A percentile compares a stretch with the other conserved stretches of the same genome.
Conservation (phyloP, 2,329 filamentous ascomycete genomes). For the Raffaelea ambrosiae region DNA sequence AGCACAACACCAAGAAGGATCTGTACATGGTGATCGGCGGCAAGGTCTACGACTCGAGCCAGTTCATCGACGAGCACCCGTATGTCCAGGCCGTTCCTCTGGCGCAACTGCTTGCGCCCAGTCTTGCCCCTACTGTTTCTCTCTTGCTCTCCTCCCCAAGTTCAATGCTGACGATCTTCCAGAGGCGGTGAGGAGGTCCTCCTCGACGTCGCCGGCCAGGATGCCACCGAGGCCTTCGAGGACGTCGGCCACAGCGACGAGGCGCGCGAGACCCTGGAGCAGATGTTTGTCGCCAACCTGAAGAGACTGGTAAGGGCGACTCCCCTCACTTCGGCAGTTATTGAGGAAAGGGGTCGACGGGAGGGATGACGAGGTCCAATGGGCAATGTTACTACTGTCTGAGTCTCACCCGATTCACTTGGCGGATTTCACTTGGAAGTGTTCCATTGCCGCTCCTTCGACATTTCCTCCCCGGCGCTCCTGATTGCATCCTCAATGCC, state of each 20-base stretch:
- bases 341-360: too few relatives aligned
- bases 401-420: too few relatives aligned
- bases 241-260: constrained; percentile 99
- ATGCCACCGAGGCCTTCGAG: constrained; percentile 96
- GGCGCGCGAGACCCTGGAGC: constrained; percentile 84
- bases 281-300: constrained; percentile 64
- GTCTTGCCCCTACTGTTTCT: too few relatives aligned
- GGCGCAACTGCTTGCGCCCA: too few relatives aligned
- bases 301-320: constrained; percentile 63
- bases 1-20: constrained; percentile 91
- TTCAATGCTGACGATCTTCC: constrained; percentile 19
- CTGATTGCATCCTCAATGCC: too few relatives aligned
- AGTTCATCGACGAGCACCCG: constrained; percentile 97
- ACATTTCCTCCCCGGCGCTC: too few relatives aligned
- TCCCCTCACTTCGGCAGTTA: too few relatives aligned
- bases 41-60: constrained; percentile 85
- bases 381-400: too few relatives aligned
- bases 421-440: too few relatives aligned
- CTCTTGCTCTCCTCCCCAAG: constrained; percentile 1
- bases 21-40: constrained; percentile 87
- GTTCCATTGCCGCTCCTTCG: too few relatives aligned
- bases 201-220: constrained; percentile 90
- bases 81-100: constrained; percentile 35
- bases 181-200: constrained; percentile 98
- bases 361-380: too few relatives aligned